Base-by-base conservation (phyloP, 148 eudicot species). In the Gaultheria prostrata region DNA sequence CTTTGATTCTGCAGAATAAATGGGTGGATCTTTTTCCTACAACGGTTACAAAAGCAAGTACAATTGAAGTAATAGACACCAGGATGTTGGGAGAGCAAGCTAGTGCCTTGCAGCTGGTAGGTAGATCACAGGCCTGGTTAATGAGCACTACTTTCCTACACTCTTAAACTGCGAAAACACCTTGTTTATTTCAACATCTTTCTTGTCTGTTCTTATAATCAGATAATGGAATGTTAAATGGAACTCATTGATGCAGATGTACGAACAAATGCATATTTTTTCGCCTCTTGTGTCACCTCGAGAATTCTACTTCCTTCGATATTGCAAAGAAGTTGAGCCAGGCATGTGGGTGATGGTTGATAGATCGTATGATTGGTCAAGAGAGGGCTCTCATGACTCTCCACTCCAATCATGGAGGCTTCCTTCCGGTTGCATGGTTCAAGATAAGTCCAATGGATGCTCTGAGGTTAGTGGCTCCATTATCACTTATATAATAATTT, bases 391-490 rank as follows among this genome's bases (percentile, higher is more conserved):
- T 43, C 54, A 46, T 82, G 72, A 30, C 77, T 56, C 82, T 24
- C 76, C 88, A 8, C 81, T 85, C 65, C 87, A 77, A 30, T 86
- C 83, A 20, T 90, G 91, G 93, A 88, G 85, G 86, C 84, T 82
- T 81, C 96, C 96, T 81, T 93, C 96, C 18, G 94, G 96, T 3
- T 93, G 90, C 83, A 80, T 90, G 87, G 85, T 93, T 86, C 77
- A 90, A 82, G 86, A 86, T 61, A 70, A 82, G 84, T 72, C 90
- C 4, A 84, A 89, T 82, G 89, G 89, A 67, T 51, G 81, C 82
- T 90, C 87, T 51, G 84, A 79, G 86, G 93, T 86, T 54, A 82
- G 48, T 74, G 48, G 28, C 33, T 65, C 70, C 24, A 63, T 24
- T 24, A 9, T 24, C 49, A 79, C 8, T 8, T 33, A 6, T 2